These are phyloP conservation scores for Jatropha podagrica DNA, from an alignment of 441 rosid species.

Conservation along the genomic window DNA sequence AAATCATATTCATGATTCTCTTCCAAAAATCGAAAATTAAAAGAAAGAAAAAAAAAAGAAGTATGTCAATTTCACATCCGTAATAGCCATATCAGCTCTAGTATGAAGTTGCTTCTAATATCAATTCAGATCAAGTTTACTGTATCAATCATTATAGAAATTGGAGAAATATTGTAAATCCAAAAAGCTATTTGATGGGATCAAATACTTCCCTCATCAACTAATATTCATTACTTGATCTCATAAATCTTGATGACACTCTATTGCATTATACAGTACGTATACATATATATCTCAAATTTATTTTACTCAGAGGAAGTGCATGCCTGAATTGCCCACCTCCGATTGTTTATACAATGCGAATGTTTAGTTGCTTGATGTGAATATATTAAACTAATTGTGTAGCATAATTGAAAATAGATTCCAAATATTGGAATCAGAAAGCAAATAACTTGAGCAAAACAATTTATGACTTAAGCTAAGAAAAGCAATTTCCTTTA, in stretches of 20 bases:
- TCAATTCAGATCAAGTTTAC: neutral
- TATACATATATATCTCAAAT: neutral
- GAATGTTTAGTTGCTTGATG: neutral
- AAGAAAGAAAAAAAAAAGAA: too few species aligned
- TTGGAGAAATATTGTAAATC: neutral
- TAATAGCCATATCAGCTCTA: neutral
- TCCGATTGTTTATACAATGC: neutral
- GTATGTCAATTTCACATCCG: neutral
- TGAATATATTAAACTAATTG: neutral
- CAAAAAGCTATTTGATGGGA: neutral
- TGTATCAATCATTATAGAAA: neutral
- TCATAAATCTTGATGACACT: neutral
- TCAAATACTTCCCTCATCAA: neutral
- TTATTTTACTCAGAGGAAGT: neutral
- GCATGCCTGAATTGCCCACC: neutral
- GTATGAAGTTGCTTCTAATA: neutral
- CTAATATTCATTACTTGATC: neutral
- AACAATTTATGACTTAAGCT: neutral
- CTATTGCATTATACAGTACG: neutral
- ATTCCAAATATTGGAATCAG: neutral
- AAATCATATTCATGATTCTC: neutral
- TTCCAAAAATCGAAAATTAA: neutral
- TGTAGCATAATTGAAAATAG: neutral
- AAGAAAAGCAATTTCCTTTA: neutral
- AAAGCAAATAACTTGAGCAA: neutral